Conservation (phyloP, 352 stramenopile species). For the Phytophthora sojae region DNA sequence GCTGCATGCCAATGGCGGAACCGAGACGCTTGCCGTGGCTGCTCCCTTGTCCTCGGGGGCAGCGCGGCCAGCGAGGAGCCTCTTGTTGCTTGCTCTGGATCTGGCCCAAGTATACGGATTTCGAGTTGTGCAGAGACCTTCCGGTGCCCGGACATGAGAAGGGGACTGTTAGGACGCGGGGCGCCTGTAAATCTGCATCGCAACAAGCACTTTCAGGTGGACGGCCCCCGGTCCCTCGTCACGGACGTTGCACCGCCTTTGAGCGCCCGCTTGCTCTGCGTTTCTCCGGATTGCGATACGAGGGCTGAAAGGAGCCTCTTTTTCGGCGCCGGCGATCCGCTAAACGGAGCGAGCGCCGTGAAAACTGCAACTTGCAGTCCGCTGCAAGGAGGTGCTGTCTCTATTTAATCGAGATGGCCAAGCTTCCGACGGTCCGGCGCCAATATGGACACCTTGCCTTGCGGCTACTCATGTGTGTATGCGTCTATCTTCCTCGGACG, state of each 20-base stretch:
- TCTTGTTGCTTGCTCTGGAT: slow-evolving; percentile 21
- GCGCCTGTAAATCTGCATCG: slow-evolving; percentile 20
- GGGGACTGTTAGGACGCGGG: slow-evolving; percentile 24
- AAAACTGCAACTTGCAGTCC: slow-evolving; percentile 17
- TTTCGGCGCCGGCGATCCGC: slow-evolving; percentile 16
- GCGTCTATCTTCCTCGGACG: neutral
- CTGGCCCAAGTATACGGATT: slow-evolving; percentile 32
- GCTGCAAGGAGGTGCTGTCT: neutral
- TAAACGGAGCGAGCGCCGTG: slow-evolving; percentile 16
- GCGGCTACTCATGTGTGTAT: neutral
- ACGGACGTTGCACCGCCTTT: slow-evolving; percentile 30
- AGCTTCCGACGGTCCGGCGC: neutral
- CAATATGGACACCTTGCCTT: neutral
- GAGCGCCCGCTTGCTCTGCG: slow-evolving; percentile 19
- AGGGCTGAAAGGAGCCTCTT: slow-evolving; percentile 20
- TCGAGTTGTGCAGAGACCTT: slow-evolving; percentile 35
- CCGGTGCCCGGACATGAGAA: slow-evolving; percentile 26
- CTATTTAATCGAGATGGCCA: neutral
- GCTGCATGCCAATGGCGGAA: slow-evolving; percentile 22
- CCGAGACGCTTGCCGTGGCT: slow-evolving; percentile 25
- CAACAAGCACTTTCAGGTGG: slow-evolving; percentile 21
- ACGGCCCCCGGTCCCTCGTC: slow-evolving; percentile 25
- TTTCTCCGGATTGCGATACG: slow-evolving; percentile 26
- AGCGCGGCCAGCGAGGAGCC: slow-evolving; percentile 24
- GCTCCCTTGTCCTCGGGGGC: slow-evolving; percentile 22